Percentiles rank a stretch among this genome's conserved stretches.
phyloP scores from a whole-genome alignment of 345 rosid species.

The Passiflora organensis region DNA sequence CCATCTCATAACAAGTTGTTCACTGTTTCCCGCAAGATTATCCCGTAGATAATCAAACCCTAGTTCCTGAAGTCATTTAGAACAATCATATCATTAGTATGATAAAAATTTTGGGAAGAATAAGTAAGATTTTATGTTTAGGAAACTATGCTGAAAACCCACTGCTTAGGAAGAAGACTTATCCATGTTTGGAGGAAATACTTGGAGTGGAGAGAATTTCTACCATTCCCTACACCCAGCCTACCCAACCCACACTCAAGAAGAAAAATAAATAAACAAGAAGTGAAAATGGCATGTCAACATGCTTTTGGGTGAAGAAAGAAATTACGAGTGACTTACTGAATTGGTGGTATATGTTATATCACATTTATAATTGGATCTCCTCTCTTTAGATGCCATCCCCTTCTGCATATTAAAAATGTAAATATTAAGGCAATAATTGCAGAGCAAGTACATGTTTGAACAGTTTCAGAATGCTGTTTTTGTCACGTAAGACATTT shows the following conservation, averaged over 20 bases:
- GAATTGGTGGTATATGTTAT: constrained; percentile 94
- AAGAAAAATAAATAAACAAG: constrained; percentile 5
- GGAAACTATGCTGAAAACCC: too few relatives aligned
- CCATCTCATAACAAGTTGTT: constrained; percentile 98
- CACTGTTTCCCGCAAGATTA: constrained; percentile 73
- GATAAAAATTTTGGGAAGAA: constrained; percentile 3
- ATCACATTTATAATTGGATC: constrained; percentile 73
- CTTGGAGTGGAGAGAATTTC: too few relatives aligned
- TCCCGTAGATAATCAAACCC: constrained; percentile 98
- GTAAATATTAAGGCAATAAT: constrained; percentile 7
- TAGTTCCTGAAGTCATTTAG: constrained; percentile 62
- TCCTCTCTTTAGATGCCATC: constrained; percentile 76
- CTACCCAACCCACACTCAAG: constrained; percentile 1
- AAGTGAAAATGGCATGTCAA: constrained; percentile 2
- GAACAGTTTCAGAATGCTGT: neutral
- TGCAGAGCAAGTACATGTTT: constrained; percentile 3
- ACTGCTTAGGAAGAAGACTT: too few relatives aligned
- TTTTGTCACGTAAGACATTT: neutral
- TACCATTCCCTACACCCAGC: neutral
- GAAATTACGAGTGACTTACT: constrained; percentile 40
- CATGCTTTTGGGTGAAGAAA: constrained; percentile 2
- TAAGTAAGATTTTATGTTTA: neutral
- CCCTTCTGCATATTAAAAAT: constrained; percentile 51
- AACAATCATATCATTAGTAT: constrained; percentile 14
- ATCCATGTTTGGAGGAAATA: too few relatives aligned